Evolutionary conservation across 2,329 filamentous ascomycete genomes (phyloP), one percentile per base, ranked within the genome.

Genomic region (Colletotrichum acutatum): DNA sequence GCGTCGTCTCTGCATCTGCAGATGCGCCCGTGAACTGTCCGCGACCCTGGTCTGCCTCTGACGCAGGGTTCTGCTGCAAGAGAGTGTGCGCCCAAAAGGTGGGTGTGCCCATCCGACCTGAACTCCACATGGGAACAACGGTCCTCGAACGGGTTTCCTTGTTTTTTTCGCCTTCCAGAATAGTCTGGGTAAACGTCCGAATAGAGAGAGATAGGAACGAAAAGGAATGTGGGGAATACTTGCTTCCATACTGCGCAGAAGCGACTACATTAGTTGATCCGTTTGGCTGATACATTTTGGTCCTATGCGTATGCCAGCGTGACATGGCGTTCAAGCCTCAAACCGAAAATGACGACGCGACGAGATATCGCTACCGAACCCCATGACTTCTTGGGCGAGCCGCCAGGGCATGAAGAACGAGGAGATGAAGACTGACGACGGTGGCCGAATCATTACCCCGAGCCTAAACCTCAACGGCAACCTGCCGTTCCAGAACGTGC

Each of bases 351-450:
- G 61, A 62, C 66, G 49, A 60, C 54, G 34, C 34, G 60, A 69
- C 34, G 42, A 37, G 34, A 46, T 37, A 42, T 62, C 66, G 71
- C 32, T 71, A 73, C 71, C 71, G 22, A 32, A 28, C 5, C 37
- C 30, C 37, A 16, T 59, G 34, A 16, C 14, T 28, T 19, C 4
- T 8, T 54, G 49, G 30, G 9, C 3, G 19, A 22, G 19, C 0
- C 8, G 3, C 42, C 12, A 9, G 49, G 37, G 56, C 63, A 66
- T 57, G n/a, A 61, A 34, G 11, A 8, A 5, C 26, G 8, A 22
- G 56, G 8, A 49, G 52, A 52, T 57, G 52, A 49, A 19, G 22
- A 32, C 66, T 62, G 61, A 62, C 66, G 71, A 61, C 46, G 61
- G 61, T 58, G 71, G 61, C 60, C 57, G 60, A 61, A 7, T 3